Conservation (phyloP, 139 green algal species). For the Auxenochlorella protothecoides region DNA sequence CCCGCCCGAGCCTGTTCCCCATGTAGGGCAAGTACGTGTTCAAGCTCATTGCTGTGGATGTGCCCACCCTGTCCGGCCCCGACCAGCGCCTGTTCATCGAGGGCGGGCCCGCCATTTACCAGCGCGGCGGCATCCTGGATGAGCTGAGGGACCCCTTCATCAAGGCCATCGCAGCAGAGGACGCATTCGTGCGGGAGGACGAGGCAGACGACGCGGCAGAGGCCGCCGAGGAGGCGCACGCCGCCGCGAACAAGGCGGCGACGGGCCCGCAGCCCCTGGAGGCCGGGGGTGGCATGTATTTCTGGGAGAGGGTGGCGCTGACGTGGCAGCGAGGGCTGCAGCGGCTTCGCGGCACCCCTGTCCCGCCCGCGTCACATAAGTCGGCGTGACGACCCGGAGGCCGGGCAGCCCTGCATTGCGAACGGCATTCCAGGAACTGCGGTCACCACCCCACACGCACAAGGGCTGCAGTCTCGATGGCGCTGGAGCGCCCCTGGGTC, state of each 20-base stretch:
- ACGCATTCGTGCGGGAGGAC: constrained; percentile 30
- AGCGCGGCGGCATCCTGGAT: constrained; percentile 37
- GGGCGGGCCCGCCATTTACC: constrained; percentile 45
- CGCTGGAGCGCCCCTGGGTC: too few species aligned
- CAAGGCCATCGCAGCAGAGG: constrained; percentile 29
- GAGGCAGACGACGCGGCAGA: constrained; percentile 32
- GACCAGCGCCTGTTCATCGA: constrained; percentile 52
- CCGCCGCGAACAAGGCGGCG: neutral
- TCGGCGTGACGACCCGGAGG: too few species aligned
- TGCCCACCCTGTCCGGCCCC: constrained; percentile 29
- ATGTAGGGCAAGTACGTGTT: constrained; percentile 59
- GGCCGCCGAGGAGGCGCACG: constrained; percentile 4
- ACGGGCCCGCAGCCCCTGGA: constrained; percentile 10
- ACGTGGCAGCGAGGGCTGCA: too few species aligned
- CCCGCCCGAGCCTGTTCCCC: too few species aligned
- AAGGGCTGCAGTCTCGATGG: too few species aligned
- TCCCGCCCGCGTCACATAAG: too few species aligned
- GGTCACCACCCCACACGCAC: too few species aligned
- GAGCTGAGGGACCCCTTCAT: constrained; percentile 60
- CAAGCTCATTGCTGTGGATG: constrained; percentile 63
- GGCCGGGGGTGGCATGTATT: constrained; percentile 14
- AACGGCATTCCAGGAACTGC: too few species aligned
- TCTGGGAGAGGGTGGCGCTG: constrained; percentile 4
- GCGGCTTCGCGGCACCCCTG: too few species aligned
- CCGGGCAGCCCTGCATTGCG: too few species aligned